Conservation (phyloP, 2,329 filamentous ascomycete genomes). For the Geoglossum cookeanum region DNA sequence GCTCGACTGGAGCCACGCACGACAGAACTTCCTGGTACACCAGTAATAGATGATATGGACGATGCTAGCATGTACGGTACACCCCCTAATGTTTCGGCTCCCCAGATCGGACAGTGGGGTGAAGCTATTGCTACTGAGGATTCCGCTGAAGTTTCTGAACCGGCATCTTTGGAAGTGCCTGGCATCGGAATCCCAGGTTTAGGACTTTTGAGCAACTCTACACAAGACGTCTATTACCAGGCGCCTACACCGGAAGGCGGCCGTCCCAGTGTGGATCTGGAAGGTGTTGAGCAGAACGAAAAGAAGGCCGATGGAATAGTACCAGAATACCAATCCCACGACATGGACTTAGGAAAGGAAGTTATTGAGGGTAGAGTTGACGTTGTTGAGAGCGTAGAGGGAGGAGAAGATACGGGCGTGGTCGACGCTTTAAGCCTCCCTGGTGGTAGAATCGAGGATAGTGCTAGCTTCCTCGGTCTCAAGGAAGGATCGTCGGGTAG, state of each 20-base stretch:
- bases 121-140: not conserved
- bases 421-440: not conserved
- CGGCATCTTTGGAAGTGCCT: not conserved
- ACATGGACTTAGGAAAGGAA: not conserved
- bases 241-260: constrained; percentile 13
- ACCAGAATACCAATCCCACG: not conserved
- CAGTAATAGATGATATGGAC: constrained; percentile 17
- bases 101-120: constrained; percentile 5
- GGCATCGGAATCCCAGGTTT: constrained; percentile 2
- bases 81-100: constrained; percentile 16
- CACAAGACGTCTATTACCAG: not conserved
- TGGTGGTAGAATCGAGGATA: not conserved
- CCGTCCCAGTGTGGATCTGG: not conserved
- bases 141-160: not conserved
- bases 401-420: not conserved
- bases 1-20: constrained; percentile 16
- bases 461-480: not conserved
- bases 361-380: not conserved
- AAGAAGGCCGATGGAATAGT: not conserved
- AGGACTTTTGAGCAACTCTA: not conserved
- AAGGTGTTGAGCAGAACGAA: not conserved
- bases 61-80: constrained; percentile 23
- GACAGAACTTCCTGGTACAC: constrained; percentile 12
- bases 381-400: not conserved
- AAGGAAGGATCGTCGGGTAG: not conserved